Conservation (phyloP, 148 eudicot genomes). For the Camellia sinensis region DNA sequence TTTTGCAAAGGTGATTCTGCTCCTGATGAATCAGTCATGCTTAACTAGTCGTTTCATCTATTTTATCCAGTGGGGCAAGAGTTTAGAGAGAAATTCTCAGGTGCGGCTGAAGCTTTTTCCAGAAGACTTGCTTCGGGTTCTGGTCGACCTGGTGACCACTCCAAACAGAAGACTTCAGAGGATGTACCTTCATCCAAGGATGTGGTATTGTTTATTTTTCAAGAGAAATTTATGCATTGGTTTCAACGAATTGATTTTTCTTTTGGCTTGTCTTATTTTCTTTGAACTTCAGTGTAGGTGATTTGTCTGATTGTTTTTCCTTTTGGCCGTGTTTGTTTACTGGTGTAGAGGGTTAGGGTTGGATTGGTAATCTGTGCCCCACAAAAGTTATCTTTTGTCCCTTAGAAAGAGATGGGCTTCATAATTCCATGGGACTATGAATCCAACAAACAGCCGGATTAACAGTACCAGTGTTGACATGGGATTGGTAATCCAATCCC, state of each 20-base stretch:
- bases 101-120: slow-evolving; percentile 80
- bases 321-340: too few relatives aligned
- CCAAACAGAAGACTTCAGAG: slow-evolving; percentile 55
- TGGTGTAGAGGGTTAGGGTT: too few relatives aligned
- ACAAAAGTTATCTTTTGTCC: too few relatives aligned
- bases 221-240: background rate
- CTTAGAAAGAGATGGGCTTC: too few relatives aligned
- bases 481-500: too few relatives aligned
- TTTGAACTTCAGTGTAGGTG: background rate
- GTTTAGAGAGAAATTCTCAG: slow-evolving; percentile 68
- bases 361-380: too few relatives aligned
- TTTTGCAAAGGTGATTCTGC: background rate
- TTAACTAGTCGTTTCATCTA: slow-evolving; percentile 8
- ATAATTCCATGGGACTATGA: too few relatives aligned
- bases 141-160: slow-evolving; percentile 49
- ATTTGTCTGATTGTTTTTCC: slow-evolving; percentile 15
- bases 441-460: too few relatives aligned
- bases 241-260: background rate
- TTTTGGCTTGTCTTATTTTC: background rate
- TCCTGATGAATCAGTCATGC: slow-evolving; percentile 2
- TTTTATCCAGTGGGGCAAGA: slow-evolving; percentile 59
- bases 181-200: slow-evolving; percentile 71
- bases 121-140: slow-evolving; percentile 59
- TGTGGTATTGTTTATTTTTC: slow-evolving; percentile 45
- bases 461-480: too few relatives aligned